A percentile compares a stretch with the other conserved stretches of the same genome.
phyloP scores from a whole-genome alignment of 768 basidiomycete species.

The Baorangia bicolor region DNA sequence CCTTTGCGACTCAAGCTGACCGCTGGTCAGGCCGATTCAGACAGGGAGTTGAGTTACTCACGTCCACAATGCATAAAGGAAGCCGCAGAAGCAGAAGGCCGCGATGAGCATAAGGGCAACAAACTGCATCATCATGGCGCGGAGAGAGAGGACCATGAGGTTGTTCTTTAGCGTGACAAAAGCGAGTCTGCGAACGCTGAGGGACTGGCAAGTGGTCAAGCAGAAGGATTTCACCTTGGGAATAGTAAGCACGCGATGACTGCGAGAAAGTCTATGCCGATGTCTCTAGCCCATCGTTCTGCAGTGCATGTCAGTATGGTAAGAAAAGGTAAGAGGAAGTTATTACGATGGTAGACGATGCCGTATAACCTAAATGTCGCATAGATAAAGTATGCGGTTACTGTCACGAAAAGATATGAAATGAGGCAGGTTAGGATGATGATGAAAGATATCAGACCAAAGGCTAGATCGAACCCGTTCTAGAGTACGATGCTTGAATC shows the following conservation, averaged over 20 bases:
- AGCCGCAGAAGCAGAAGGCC: conserved; percentile 88
- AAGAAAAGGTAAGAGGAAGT: background rate
- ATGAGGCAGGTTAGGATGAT: background rate
- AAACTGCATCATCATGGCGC: conserved; percentile 95
- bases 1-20: conserved; percentile 60
- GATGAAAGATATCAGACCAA: conserved; percentile 48
- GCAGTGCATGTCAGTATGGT: background rate
- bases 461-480: conserved; percentile 94
- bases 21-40: conserved; percentile 6
- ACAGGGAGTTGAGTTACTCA: conserved; percentile 41
- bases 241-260: conserved; percentile 90
- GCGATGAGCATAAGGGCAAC: conserved; percentile 79
- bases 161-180: conserved; percentile 88
- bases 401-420: conserved; percentile 35
- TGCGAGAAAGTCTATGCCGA: conserved; percentile 83
- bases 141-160: conserved; percentile 75
- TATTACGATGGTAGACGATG: conserved; percentile 55
- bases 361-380: conserved; percentile 77
- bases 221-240: conserved; percentile 55
- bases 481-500: conserved; percentile 26
- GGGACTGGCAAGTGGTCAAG: background rate
- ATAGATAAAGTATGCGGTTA: conserved; percentile 79
- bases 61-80: conserved; percentile 93
- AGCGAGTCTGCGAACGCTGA: conserved; percentile 58
- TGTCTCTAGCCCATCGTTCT: conserved; percentile 65